A percentile compares a stretch with the other conserved stretches of the same genome.
These are phyloP conservation scores for Chrysopogon serrulatus DNA, from an alignment of 176 grass and related monocot genomes.

Conservation along the genomic window DNA sequence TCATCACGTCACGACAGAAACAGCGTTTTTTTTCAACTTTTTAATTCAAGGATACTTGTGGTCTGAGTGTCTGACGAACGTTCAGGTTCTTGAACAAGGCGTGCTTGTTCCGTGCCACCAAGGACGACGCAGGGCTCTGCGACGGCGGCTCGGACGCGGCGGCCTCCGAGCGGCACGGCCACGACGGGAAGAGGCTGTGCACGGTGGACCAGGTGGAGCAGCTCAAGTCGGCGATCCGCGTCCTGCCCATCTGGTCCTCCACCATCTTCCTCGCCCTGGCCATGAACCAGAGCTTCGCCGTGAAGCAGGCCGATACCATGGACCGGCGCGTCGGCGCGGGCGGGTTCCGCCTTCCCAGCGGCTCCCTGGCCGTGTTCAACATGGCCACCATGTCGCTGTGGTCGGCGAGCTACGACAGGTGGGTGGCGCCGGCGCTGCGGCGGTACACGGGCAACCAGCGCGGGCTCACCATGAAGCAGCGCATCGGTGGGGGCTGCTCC, in stretches of 20 bases:
- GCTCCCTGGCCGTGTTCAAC: constrained; percentile 48
- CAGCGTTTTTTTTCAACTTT: not conserved
- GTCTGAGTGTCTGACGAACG: not conserved
- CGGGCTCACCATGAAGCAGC: constrained; percentile 56
- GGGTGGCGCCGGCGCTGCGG: constrained; percentile 35
- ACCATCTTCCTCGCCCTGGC: constrained; percentile 40
- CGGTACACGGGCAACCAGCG: constrained; percentile 38
- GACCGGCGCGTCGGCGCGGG: constrained; percentile 35
- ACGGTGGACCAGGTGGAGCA: constrained; percentile 69
- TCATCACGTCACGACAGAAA: not conserved
- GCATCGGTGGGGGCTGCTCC: constrained; percentile 40
- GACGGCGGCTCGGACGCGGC: not conserved
- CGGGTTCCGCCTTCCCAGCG: constrained; percentile 38
- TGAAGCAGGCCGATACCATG: constrained; percentile 52
- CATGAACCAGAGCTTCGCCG: constrained; percentile 47
- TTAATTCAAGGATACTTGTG: not conserved
- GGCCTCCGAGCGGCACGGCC: not conserved
- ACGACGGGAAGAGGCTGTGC: constrained; percentile 21
- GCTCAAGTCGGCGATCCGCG: constrained; percentile 51
- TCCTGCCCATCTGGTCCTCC: constrained; percentile 63
- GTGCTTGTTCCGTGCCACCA: constrained; percentile 26
- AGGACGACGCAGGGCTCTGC: not conserved
- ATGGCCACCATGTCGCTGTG: constrained; percentile 58
- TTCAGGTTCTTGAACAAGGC: constrained; percentile 66
- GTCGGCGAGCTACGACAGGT: constrained; percentile 50